Evolutionary conservation across 139 green algal species (phyloP).

Genomic region (Closterium sp.): DNA sequence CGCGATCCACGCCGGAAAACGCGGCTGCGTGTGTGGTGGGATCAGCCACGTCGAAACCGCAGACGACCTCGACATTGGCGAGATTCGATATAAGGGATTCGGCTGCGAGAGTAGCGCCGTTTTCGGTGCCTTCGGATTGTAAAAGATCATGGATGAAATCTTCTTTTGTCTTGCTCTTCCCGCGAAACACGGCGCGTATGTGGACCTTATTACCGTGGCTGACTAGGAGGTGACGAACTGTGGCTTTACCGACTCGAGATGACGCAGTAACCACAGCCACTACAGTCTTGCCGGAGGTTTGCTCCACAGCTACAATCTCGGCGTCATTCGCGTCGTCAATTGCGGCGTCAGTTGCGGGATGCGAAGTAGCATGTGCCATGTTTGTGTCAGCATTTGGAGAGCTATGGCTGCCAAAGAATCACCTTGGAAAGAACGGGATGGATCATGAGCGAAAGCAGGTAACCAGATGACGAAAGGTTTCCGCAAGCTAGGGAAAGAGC

Average conservation of each 20-base stretch:
- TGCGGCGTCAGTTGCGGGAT: neutral
- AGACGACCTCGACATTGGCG: neutral
- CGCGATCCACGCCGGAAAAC: constrained; percentile 9
- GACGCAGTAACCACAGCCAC: neutral
- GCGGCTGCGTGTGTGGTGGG: neutral
- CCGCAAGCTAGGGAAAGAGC: too few species aligned
- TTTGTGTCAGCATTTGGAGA: too few species aligned
- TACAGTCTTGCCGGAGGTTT: neutral
- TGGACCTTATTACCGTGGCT: neutral
- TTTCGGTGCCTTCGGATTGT: neutral
- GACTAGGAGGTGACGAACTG: neutral
- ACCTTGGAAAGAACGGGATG: neutral
- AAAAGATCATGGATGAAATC: neutral
- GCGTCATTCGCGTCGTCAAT: neutral
- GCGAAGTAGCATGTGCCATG: neutral
- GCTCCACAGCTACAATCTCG: neutral
- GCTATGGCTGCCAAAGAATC: too few species aligned
- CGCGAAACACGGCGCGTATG: neutral
- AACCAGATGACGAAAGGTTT: neutral
- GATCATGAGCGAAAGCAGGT: neutral
- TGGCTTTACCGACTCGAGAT: neutral
- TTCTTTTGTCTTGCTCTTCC: neutral
- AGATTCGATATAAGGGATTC: neutral
- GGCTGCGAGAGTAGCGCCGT: neutral
- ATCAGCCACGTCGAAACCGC: constrained; percentile 21